Conservation (phyloP, 176 grass and related monocot genomes). For the Otatea glauca region DNA sequence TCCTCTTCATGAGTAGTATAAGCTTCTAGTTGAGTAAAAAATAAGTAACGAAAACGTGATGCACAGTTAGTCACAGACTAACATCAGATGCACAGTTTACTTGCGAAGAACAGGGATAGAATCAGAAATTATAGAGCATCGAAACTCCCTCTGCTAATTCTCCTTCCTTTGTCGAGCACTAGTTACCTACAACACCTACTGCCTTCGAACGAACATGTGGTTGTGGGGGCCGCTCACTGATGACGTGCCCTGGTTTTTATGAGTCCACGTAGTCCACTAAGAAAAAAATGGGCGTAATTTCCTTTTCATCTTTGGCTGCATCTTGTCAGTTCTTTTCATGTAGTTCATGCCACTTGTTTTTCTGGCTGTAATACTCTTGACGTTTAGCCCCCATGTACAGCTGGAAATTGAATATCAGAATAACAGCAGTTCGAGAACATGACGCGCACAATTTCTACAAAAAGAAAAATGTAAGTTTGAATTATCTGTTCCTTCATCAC, state of each 20-base stretch:
- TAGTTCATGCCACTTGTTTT: conserved; percentile 7
- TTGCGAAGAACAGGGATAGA: not conserved
- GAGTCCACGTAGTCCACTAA: not conserved
- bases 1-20: too few species aligned
- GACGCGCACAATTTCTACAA: too few species aligned
- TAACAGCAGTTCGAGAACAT: not conserved
- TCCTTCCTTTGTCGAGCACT: not conserved
- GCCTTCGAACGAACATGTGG: not conserved
- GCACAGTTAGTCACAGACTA: not conserved
- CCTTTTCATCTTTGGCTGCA: conserved; percentile 10
- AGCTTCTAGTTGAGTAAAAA: too few species aligned
- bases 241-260: not conserved
- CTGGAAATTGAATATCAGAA: not conserved
- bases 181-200: not conserved
- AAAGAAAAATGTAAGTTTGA: not conserved
- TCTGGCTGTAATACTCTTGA: conserved; percentile 21
- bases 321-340: not conserved
- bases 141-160: not conserved
- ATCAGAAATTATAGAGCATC: not conserved
- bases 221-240: not conserved
- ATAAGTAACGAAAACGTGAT: not conserved
- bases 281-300: not conserved
- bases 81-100: not conserved
- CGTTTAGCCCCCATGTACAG: not conserved
- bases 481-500: too few species aligned